Base-by-base conservation (phyloP, 164 flowering plant genomes). In the Chimonanthus praecox region DNA sequence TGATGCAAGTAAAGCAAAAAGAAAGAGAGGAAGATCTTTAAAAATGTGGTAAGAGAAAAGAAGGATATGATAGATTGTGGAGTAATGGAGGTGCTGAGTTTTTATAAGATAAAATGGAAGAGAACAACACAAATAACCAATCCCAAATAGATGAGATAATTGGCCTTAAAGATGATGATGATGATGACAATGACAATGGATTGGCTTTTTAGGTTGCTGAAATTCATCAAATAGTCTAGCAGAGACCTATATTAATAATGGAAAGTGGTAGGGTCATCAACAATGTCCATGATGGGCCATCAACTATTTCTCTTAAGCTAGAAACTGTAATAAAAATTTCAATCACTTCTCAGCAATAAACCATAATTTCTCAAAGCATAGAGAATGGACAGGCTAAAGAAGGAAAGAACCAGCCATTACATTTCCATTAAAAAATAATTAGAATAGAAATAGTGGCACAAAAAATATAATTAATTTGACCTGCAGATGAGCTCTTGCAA, bases 401-500 rank as follows among this genome's bases (percentile, higher is more conserved):
- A 54, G 16, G 3, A 54, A 54, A 15, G 60, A 54, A 4, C 60
- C 16, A 54, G 16, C 16, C 11, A 5, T 54, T 13, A 68, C 6
- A 8, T 68, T 6, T 47, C 20, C 45, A n/a, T 15, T 16, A 60
- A 61, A 13, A 7, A 6, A 3, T 33, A 33, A 33, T 33, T 33
- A 33, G 33, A 33, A 33, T 15, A 61, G 45, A 44, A 58, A 71
- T 2, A 71, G 5, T 5, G 4, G 58, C 61, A 58, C 7, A 68
- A 10, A 54, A 68, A 68, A 47, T 6, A 20, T 16, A 49, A 68
- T 47, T 45, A 47, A 72, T 70, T 77, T 64, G 75, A 95, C 99
- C 97, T 95, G 99, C 64, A 95, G 85, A 87, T 87, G 89, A 81
- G 95, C 89, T 87, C 99, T 92, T 77, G 98, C 90, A 80, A 95